Evolutionary conservation across 805 yeast genomes (phyloP).

Genomic region (Cyberlindnera euphorbiae): DNA sequence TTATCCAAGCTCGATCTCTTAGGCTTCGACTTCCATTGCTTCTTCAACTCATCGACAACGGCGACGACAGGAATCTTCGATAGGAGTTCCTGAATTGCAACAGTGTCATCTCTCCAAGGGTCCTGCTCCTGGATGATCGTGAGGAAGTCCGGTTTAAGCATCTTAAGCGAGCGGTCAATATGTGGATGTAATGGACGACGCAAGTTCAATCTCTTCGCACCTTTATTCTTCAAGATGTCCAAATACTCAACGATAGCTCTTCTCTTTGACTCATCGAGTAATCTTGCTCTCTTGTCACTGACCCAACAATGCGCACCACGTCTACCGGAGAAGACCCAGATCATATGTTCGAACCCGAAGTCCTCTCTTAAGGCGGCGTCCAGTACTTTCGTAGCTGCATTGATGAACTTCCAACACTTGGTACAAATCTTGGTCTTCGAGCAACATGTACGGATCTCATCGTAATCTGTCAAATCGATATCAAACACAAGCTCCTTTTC

Average conservation of each 20-base stretch:
- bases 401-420: slow-evolving; percentile 92
- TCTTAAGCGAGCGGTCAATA: slow-evolving; percentile 66
- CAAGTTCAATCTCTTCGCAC: slow-evolving; percentile 44
- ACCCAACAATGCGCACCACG: slow-evolving; percentile 99
- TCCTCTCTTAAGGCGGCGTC: slow-evolving; percentile 73
- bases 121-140: slow-evolving; percentile 77
- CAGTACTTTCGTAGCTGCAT: slow-evolving; percentile 74
- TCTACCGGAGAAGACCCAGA: slow-evolving; percentile 98
- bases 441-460: slow-evolving; percentile 90
- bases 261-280: slow-evolving; percentile 66
- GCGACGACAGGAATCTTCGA: slow-evolving; percentile 55
- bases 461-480: slow-evolving; percentile 97
- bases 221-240: slow-evolving; percentile 61
- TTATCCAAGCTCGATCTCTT: slow-evolving; percentile 53
- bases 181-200: slow-evolving; percentile 90
- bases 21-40: slow-evolving; percentile 54
- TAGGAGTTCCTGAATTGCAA: slow-evolving; percentile 51
- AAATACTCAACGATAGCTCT: slow-evolving; percentile 79
- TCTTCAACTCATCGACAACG: slow-evolving; percentile 46
- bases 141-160: slow-evolving; percentile 59
- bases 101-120: slow-evolving; percentile 67
- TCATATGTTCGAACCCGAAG: slow-evolving; percentile 79
- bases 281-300: slow-evolving; percentile 78
- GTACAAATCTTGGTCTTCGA: slow-evolving; percentile 76
- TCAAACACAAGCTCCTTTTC: slow-evolving; percentile 90